Evolutionary conservation across 306 rosid species (phyloP).

Genomic region (Dalbergia cultrata): DNA sequence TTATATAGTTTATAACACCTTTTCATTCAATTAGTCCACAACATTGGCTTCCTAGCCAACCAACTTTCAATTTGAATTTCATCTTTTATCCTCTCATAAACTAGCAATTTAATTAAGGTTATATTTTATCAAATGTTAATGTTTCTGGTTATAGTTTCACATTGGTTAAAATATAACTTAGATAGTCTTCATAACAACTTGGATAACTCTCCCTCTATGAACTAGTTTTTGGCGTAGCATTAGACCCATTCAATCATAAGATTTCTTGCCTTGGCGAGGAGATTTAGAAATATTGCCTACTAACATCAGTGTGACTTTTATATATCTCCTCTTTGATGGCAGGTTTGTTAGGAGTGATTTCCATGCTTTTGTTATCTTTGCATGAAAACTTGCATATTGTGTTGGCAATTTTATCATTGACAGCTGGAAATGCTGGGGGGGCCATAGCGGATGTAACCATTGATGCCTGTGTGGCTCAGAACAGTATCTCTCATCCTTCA

Average conservation of each 20-base stretch:
- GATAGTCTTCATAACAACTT: too few species aligned
- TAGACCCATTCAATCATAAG: too few species aligned
- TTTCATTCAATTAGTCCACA: too few species aligned
- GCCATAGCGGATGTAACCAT: constrained; percentile 96
- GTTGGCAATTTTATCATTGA: constrained; percentile 74
- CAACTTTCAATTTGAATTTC: too few species aligned
- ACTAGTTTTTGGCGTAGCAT: too few species aligned
- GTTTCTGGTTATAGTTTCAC: neutral
- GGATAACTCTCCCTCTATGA: too few species aligned
- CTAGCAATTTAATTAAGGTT: neutral
- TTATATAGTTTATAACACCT: too few species aligned
- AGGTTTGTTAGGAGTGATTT: constrained; percentile 72
- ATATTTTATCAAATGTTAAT: neutral
- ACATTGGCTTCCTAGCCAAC: too few species aligned
- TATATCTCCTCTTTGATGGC: constrained; percentile 38
- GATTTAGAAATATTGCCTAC: constrained; percentile 26
- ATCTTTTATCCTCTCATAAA: too few species aligned
- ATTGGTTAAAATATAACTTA: too few species aligned
- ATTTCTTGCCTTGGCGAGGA: neutral
- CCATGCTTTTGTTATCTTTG: constrained; percentile 75
- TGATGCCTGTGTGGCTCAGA: constrained; percentile 97
- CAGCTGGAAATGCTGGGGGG: constrained; percentile 84
- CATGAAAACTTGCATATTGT: constrained; percentile 77
- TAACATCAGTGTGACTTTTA: constrained; percentile 33
- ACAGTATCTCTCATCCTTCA: constrained; percentile 76